Conservation (phyloP, 106 monocot genomes). For the Apostasia ramifera region DNA sequence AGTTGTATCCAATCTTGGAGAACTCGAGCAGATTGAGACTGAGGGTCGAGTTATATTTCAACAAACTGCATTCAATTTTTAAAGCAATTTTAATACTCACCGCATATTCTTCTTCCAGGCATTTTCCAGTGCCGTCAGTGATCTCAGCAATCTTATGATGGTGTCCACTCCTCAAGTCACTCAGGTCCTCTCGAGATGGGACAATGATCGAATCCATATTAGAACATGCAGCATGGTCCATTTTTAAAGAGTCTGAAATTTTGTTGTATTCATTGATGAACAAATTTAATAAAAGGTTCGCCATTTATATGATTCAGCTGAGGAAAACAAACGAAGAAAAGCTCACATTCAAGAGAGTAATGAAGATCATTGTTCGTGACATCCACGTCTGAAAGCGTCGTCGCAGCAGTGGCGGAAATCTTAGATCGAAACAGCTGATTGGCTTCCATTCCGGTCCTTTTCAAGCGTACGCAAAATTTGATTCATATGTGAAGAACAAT, state of each 20-base stretch:
- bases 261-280: not conserved
- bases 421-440: constrained; percentile 38
- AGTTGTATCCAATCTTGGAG: too few relatives aligned
- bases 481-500: not conserved
- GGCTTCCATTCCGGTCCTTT: constrained; percentile 55
- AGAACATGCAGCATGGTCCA: constrained; percentile 58
- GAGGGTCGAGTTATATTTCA: not conserved
- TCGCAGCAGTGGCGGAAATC: constrained; percentile 39
- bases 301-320: not conserved
- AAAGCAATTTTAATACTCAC: constrained; percentile 18
- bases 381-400: constrained; percentile 37
- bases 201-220: constrained; percentile 31
- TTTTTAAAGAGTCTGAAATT: constrained; percentile 50
- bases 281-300: too few relatives aligned
- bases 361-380: constrained; percentile 33
- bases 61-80: not conserved
- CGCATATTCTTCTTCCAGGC: constrained; percentile 63
- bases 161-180: constrained; percentile 45
- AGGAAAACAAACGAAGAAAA: not conserved
- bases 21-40: too few relatives aligned
- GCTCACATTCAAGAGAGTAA: constrained; percentile 60
- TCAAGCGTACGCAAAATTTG: not conserved
- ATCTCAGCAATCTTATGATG: constrained; percentile 53
- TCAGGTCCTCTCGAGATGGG: constrained; percentile 37
- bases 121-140: constrained; percentile 39